These are phyloP conservation scores for Harringtonia lauricola DNA, from an alignment of 2,329 filamentous ascomycete species.

Conservation along the genomic window DNA sequence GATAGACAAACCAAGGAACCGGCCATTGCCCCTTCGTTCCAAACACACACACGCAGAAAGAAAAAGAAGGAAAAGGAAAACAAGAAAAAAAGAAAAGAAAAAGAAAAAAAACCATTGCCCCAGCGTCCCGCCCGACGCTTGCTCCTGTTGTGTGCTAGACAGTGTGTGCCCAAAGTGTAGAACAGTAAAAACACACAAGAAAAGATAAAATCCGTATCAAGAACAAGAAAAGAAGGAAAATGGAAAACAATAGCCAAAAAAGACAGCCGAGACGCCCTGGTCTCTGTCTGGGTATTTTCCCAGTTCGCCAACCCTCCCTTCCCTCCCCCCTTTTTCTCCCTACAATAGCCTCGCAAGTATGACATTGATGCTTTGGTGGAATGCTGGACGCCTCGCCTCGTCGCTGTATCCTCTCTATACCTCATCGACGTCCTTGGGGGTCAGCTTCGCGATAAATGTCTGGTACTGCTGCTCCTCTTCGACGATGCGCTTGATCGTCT, in stretches of 20 bases:
- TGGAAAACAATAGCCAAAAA: no score
- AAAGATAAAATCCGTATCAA: not conserved
- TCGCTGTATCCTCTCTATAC: not conserved
- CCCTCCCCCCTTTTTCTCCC: no score
- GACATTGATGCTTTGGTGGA: no score
- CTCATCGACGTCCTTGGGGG: constrained; percentile 18
- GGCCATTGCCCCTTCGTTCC: no score
- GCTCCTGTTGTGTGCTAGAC: not conserved
- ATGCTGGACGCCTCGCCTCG: no score
- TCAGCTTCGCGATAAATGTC: constrained; percentile 29
- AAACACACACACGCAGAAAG: not conserved
- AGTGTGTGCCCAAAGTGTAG: not conserved
- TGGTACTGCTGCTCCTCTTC: constrained; percentile 35
- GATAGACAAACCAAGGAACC: no score
- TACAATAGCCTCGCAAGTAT: no score
- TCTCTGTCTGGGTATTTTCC: no score
- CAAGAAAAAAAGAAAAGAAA: not conserved
- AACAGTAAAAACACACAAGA: not conserved
- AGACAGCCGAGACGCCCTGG: no score
- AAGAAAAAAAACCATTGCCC: no score
- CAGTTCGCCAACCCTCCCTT: no score
- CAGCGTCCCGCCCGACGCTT: no score
- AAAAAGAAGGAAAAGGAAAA: not conserved
- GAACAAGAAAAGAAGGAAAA: not conserved
- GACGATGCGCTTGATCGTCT: constrained; percentile 14